These are phyloP conservation scores for Hyaloscypha finlandica DNA, from an alignment of 495 filamentous ascomycete genomes.

Conservation along the genomic window DNA sequence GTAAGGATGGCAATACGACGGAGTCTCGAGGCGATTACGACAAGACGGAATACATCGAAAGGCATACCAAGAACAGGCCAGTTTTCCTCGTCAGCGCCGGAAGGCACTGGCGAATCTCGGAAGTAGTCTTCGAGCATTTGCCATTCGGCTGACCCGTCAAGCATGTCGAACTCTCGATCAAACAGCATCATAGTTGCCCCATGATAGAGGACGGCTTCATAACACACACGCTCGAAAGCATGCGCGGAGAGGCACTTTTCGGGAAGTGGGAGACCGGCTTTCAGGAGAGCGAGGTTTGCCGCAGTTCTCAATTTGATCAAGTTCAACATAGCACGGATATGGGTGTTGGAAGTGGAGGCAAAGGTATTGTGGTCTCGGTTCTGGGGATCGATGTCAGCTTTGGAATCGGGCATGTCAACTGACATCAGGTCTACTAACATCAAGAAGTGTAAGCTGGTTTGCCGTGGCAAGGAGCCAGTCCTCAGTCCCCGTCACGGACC, in stretches of 20 bases:
- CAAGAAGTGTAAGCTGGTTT: conserved; percentile 3
- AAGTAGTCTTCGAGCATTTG: conserved; percentile 7
- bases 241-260: neutral
- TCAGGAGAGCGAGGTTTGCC: neutral
- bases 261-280: neutral
- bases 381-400: neutral
- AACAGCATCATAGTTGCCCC: conserved; percentile 2
- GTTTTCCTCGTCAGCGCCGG: neutral
- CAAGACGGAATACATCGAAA: conserved; percentile 1
- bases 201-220: conserved; percentile 6
- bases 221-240: conserved; percentile 5
- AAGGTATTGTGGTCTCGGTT: conserved; percentile 5
- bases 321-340: conserved; percentile 4
- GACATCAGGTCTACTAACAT: neutral
- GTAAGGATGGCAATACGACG: neutral
- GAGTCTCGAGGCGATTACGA: neutral
- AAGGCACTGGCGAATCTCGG: neutral
- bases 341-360: neutral
- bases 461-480: conserved; percentile 8
- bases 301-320: neutral
- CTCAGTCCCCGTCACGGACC: neutral
- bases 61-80: conserved; percentile 8
- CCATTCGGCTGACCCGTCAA: neutral
- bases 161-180: neutral
- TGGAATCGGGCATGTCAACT: neutral